Conservation (phyloP, 768 basidiomycete genomes). For the Hericium coralloides region DNA sequence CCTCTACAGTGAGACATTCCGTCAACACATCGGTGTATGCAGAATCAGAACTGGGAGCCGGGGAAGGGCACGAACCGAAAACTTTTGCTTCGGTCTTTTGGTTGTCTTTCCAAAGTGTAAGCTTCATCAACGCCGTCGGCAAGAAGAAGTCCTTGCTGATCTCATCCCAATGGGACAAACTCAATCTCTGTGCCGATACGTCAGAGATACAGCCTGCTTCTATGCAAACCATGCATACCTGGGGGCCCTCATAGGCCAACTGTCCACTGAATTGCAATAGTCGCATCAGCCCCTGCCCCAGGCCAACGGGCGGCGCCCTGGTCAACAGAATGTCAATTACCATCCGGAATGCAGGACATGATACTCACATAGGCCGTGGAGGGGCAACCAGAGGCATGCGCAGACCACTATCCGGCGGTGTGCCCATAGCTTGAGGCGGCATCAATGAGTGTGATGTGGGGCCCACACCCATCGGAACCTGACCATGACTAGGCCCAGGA, state of each 20-base stretch:
- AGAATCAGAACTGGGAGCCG: not conserved
- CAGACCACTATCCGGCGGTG: not conserved
- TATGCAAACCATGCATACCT: conserved; percentile 25
- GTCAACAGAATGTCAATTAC: not conserved
- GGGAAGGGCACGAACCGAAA: conserved; percentile 48
- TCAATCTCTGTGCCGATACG: conserved; percentile 38
- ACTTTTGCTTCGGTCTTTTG: conserved; percentile 71
- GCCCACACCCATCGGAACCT: not conserved
- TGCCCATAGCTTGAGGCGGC: not conserved
- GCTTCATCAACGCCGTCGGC: conserved; percentile 60
- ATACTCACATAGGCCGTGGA: not conserved
- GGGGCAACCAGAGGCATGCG: not conserved
- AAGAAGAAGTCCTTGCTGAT: conserved; percentile 65
- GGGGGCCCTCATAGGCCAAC: conserved; percentile 44
- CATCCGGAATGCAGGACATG: not conserved
- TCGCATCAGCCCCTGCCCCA: conserved; percentile 56
- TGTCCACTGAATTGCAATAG: conserved; percentile 64
- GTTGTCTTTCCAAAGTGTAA: conserved; percentile 86
- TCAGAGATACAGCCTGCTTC: not conserved
- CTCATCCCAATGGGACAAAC: conserved; percentile 57
- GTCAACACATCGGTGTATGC: not conserved
- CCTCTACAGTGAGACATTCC: conserved; percentile 38
- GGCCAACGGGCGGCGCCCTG: conserved; percentile 25
- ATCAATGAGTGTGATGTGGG: not conserved
- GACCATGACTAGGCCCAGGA: not conserved